phyloP scores from a whole-genome alignment of 2,329 filamentous ascomycete genomes.

The Fusarium equiseti region DNA sequence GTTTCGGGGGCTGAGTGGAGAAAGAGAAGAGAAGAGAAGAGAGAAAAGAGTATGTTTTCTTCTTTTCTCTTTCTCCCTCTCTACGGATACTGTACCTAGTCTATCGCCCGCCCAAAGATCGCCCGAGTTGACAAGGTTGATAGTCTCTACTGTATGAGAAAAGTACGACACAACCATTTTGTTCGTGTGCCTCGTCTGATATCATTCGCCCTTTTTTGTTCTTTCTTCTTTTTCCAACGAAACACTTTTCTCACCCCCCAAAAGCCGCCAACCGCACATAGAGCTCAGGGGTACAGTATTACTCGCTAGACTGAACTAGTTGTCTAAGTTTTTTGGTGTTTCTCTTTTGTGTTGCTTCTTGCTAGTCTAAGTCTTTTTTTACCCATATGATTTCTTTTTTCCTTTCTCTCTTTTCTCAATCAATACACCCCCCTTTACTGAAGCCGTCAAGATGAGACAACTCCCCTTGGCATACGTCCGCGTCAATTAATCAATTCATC shows the following conservation, averaged over 20 bases:
- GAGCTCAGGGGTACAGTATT: constrained; percentile 1
- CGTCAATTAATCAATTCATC: constrained; percentile 41
- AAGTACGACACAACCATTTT: constrained; percentile 15
- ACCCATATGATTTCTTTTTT: neutral
- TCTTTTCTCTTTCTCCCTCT: constrained; percentile 24
- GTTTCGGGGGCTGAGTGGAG: constrained; percentile 26
- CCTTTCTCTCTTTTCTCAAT: constrained; percentile 12
- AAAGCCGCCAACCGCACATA: constrained; percentile 19
- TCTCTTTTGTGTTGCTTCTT: constrained; percentile 6
- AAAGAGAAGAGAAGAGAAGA: constrained; percentile 25
- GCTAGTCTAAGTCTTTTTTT: constrained; percentile 4
- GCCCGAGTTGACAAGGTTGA: constrained; percentile 10
- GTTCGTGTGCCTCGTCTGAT: constrained; percentile 1
- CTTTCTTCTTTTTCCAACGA: neutral
- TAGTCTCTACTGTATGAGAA: constrained; percentile 8
- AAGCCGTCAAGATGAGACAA: constrained; percentile 46
- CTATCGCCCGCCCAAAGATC: constrained; percentile 3
- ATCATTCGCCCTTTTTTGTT: neutral
- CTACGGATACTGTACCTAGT: neutral
- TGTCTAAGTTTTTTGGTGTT: constrained; percentile 9
- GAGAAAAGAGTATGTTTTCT: constrained; percentile 21
- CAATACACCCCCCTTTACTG: constrained; percentile 31
- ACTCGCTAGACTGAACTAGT: constrained; percentile 9
- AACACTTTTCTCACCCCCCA: constrained; percentile 11
- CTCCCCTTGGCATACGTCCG: constrained; percentile 40